A percentile compares a stretch with the other conserved stretches of the same genome.
Conservation (phyloP, 1,284 basidiomycete genomes). For the Cutaneotrichosporon spelunceum region DNA sequence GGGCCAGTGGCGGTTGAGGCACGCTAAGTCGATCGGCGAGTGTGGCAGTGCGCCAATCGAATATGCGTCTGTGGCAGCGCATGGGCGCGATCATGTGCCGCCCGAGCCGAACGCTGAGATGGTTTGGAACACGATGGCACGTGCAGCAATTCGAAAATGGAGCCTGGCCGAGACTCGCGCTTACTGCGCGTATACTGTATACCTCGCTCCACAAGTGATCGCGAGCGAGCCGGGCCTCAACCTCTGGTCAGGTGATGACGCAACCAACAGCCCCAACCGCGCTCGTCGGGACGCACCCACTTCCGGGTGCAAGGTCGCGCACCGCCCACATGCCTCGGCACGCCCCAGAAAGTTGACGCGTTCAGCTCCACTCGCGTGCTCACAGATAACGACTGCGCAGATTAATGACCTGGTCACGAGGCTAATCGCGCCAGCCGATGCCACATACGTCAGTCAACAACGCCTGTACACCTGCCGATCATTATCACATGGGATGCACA, state of each 20-base stretch:
- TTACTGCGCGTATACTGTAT: not conserved
- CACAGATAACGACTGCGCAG: not conserved
- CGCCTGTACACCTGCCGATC: too few relatives aligned
- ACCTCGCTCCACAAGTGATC: not conserved
- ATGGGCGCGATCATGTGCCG: not conserved
- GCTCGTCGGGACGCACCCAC: too few relatives aligned
- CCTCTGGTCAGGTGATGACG: too few relatives aligned
- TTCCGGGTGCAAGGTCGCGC: not conserved
- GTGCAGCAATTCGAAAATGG: not conserved
- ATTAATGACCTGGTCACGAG: not conserved
- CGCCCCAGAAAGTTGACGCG: not conserved
- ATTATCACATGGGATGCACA: too few relatives aligned
- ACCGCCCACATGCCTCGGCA: not conserved
- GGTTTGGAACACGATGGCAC: not conserved
- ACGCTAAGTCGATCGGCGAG: not conserved
- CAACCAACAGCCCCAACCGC: too few relatives aligned
- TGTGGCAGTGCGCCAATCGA: not conserved
- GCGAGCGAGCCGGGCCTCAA: too few relatives aligned
- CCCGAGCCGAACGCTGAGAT: not conserved
- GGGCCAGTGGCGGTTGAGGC: not conserved
- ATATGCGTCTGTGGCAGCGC: not conserved
- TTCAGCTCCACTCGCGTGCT: not conserved
- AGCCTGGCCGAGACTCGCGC: not conserved
- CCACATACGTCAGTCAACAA: too few relatives aligned
- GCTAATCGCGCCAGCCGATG: not conserved